Base-by-base conservation (phyloP, 352 stramenopile species). In the Pythium pyrilobum region DNA sequence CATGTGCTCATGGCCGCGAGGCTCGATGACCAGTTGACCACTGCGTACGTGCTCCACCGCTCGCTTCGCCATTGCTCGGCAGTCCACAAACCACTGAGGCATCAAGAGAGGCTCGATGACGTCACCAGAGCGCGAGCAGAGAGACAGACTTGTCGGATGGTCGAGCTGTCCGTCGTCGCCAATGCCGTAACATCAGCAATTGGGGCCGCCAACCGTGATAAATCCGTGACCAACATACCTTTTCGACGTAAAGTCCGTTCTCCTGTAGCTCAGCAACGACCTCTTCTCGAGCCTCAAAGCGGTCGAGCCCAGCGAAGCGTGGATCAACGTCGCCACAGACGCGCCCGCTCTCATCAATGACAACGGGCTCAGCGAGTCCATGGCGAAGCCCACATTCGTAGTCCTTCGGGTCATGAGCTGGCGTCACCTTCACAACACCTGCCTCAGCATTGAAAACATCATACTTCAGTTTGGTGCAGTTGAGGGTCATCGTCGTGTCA, bases 41-140 rank as follows among this genome's bases (percentile, higher is more conserved):
- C 90, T 96, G 25, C 96, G 81, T 4, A 99, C 97, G 15, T 97
- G 96, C 34, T 97, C 89, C 0, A 93, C 87, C 1, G 96, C 87
- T 31, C 87, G 78, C 56, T 90, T 89, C 1, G 97, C 97, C 96
- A 99, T 99, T 21, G 66, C 60, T 27, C 84, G 64, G 64, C 96
- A 99, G 56, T 98, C 94, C 3, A 99, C 93, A 72, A 98, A 99
- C 97, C 97, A 99, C 76, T 99, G 97, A 16, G 97, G 97, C 77
- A 98, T 99, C 42, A 99, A 87, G 66, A 98, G 85, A 20, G 97
- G 97, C 77, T 99, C 97, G 43, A 99, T 97, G 54, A 99, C 87
- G 71, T 99, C 96, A 21, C 96, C 96, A 5, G 96, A 98, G 18
- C 97, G 90, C 9, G 96, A 99, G 75, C 97, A 99, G 32, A 98